Evolutionary conservation across 192 early-diverging fungal species (phyloP).

Genomic region (Coemansia sp.): DNA sequence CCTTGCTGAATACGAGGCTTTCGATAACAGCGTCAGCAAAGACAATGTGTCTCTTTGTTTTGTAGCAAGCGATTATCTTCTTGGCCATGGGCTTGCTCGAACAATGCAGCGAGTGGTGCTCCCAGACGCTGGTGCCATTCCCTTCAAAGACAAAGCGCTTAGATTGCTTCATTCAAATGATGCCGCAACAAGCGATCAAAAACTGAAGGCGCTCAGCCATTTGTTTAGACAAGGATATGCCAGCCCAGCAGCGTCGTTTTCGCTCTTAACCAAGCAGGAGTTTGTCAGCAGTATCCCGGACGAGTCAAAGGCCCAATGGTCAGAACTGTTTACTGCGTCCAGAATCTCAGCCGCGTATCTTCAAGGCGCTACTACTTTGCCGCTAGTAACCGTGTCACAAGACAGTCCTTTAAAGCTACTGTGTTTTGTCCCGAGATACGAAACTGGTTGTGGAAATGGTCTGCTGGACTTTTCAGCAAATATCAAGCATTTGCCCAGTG

Average conservation of each 20-base stretch:
- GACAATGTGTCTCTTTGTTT: not conserved
- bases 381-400: not conserved
- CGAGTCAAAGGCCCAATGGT: not conserved
- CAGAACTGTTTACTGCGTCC: not conserved
- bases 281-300: not conserved
- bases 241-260: not conserved
- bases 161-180: not conserved
- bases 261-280: not conserved
- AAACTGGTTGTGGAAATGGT: not conserved
- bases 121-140: not conserved
- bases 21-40: no score
- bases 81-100: not conserved
- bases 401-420: conserved; percentile 1
- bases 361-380: not conserved
- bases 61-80: not conserved
- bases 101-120: not conserved
- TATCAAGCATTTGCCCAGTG: not conserved
- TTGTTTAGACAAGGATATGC: conserved; percentile 1
- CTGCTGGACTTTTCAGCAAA: not conserved
- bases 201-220: not conserved
- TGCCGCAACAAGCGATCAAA: not conserved
- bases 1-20: not conserved
- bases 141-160: not conserved
- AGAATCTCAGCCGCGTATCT: conserved; percentile 6
- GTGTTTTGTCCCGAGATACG: not conserved